These are phyloP conservation scores for Umbilicus rupestris DNA, from an alignment of 164 flowering plant genomes.

Conservation along the genomic window DNA sequence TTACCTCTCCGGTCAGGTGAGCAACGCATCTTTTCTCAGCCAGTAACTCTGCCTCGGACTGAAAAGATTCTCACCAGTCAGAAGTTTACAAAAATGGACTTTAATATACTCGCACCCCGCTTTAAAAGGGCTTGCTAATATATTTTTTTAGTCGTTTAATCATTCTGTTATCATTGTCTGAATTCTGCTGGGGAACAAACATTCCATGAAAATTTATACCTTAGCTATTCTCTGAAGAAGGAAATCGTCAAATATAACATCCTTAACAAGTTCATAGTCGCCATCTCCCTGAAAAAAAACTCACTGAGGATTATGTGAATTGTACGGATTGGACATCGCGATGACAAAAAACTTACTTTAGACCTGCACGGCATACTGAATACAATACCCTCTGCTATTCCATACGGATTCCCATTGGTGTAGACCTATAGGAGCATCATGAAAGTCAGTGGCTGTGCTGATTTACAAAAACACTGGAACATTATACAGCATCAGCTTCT, in stretches of 20 bases:
- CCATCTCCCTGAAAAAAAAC: conserved; percentile 63
- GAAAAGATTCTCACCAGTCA: conserved; percentile 13
- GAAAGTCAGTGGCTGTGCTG: not conserved
- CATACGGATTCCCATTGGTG: conserved; percentile 89
- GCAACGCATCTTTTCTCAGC: conserved; percentile 94
- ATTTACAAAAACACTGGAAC: not conserved
- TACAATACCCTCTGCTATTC: conserved; percentile 83
- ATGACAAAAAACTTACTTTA: conserved; percentile 32
- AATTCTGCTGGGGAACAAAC: not conserved
- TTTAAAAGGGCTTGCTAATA: not conserved
- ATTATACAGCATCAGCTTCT: no score
- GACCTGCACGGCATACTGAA: conserved; percentile 99
- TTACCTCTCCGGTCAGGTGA: conserved; percentile 90
- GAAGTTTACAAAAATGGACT: not conserved
- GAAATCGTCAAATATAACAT: conserved; percentile 71
- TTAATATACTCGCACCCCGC: not conserved
- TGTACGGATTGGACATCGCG: not conserved
- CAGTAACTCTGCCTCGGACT: conserved; percentile 88
- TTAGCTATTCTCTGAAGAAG: conserved; percentile 59
- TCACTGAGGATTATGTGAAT: not conserved
- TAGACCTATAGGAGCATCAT: conserved; percentile 42
- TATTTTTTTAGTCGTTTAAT: not conserved
- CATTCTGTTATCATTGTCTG: not conserved
- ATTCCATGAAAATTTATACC: conserved; percentile 24
- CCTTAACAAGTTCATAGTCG: conserved; percentile 80